Evolutionary conservation across 2,329 filamentous ascomycete species (phyloP), one percentile per base, ranked within the genome.

Genomic region (Atkinsonella hypoxylon): DNA sequence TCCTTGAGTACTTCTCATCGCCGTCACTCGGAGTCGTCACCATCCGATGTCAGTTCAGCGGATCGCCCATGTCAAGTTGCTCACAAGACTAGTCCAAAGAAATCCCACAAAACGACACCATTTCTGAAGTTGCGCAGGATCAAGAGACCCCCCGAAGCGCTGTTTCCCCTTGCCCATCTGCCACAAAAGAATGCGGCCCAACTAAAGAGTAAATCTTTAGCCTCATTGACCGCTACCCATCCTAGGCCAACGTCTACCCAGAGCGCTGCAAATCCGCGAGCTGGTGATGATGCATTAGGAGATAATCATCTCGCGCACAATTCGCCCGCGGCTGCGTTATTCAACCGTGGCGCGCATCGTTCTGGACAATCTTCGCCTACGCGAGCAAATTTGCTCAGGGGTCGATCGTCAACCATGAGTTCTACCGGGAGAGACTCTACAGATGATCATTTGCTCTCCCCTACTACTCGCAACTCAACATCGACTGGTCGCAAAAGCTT

Each of bases 401-500:
- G 84, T 48, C 80, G 93, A 56, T 95, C 93, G 17, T 95, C 90
- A 5, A 97, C 93, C 0, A 78, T 95, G 71, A 90, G 87, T 60
- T 97, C 91, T 1, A 67, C 91, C 42, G 81, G 83, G 17, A 82
- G 85, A 55, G 77, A 79, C 49, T 87, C 84, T 1, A 81, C 82
- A 49, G 87, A 89, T 54, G 80, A 85, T 34, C 80, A 83, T 49
- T 76, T 85, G 5, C 73, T 80, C 7, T 81, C 84, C 3, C 82
- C 82, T 4, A 78, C 79, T 22, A 67, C 81, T n/a, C 77, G 89
- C 48, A 90, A 82, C 6, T 95, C 90, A 1, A 88, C 85, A 1
- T 95, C 89, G 0, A 91, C 85, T n/a, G 89, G 90, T 5, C 80
- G 93, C 50, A 93, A 90, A 67, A 97, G 91, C 67, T 89, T 98